Evolutionary conservation across 164 flowering plant genomes (phyloP), one percentile per base, ranked within the genome.

Genomic region (Akebia trifoliata): DNA sequence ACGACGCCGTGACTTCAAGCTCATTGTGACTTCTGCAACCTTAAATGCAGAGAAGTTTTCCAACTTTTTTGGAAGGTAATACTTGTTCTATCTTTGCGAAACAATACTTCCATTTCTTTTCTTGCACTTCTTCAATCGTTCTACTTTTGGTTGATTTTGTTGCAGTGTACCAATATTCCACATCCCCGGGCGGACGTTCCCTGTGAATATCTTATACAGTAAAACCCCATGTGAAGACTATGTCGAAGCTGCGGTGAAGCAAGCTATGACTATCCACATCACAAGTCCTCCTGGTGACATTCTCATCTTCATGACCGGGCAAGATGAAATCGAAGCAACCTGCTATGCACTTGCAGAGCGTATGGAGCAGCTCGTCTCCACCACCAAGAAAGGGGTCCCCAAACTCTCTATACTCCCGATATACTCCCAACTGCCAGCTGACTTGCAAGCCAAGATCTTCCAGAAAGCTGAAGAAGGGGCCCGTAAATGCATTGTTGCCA

Each of bases 11-110:
- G 99, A 94, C 67, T 90, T 94, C 76, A 94, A 88, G 77, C 95
- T 94, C 32, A 94, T 94, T 61, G 99, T 94, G 61, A 94, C 99
- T 30, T 94, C 99, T 58, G 99, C 99, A 15, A 94, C 99, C 32
- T 76, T 94, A 15, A 90, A 94, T 73, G 99, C 97, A 4, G 73
- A 94, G 64, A 94, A 94, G 63, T 94, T 94, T 60, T 94, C 99
- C 7, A 68, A 80, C 59, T 94, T 94, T 62, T 94, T 94, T 76
- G 99, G 99, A 56, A 85, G 97, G 98, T 85, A 77, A 63, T 43
- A 29, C 35, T 20, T 20, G 21, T 42, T 67, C 32, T 55, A 6
- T 36, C 15, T 4, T 42, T 10, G 21, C 22, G 6, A 15, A 30
- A 6, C 24, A 35, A 2, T 34, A 18, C 10, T 32, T 5, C 40